phyloP scores from a whole-genome alignment of 345 rosid genomes.

The Melaleuca alternifolia region DNA sequence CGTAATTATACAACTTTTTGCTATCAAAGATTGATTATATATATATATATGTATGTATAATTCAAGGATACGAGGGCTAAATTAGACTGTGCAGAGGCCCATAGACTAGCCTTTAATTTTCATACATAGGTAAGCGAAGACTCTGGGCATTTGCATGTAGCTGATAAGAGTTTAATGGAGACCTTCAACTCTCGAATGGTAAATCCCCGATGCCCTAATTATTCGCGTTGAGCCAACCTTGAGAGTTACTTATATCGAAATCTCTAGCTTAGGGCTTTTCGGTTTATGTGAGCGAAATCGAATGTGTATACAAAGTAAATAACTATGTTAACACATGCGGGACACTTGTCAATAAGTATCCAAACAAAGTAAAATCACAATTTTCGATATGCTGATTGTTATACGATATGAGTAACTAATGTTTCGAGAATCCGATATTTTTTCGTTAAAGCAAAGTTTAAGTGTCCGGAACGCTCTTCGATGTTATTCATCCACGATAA shows the following conservation, averaged over 20 bases:
- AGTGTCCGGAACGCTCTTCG: background rate
- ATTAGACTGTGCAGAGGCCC: accelerated
- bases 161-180: accelerated
- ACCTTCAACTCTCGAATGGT: accelerated
- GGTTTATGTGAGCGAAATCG: accelerated
- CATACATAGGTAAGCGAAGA: accelerated
- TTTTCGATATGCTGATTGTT: background rate
- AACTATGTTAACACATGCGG: accelerated
- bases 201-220: background rate
- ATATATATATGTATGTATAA: too few species aligned
- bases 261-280: background rate
- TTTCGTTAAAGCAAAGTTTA: background rate
- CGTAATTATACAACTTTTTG: background rate
- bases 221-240: accelerated
- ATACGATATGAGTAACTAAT: background rate
- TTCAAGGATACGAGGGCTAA: background rate
- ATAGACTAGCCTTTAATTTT: background rate
- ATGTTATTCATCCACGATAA: background rate
- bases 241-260: background rate
- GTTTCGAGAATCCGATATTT: background rate
- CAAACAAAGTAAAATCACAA: background rate
- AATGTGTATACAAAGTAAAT: background rate
- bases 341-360: background rate
- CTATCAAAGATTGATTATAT: background rate
- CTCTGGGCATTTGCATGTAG: accelerated